Conservation (phyloP, 805 yeast species). For the Kazachstania viticola region DNA sequence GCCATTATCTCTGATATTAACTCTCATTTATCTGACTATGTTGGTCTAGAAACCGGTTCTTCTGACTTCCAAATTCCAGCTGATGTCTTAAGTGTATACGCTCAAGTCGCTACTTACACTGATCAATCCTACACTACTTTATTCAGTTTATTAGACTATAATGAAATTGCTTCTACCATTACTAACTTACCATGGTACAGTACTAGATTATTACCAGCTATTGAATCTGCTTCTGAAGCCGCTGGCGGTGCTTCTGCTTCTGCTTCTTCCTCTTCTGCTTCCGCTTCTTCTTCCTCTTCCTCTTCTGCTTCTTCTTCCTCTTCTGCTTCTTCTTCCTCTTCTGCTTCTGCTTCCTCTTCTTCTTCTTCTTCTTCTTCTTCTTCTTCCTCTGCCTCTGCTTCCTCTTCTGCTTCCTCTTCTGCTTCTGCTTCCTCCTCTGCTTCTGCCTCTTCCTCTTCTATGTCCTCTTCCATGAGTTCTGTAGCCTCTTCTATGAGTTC, state of each 20-base stretch:
- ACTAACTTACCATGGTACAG: constrained; percentile 27
- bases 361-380: constrained; percentile 3
- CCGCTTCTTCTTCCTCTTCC: constrained; percentile 1
- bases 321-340: constrained; percentile 1
- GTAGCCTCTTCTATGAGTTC: constrained; percentile 1
- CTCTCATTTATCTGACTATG: constrained; percentile 7
- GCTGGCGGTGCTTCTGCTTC: constrained; percentile 2
- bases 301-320: constrained; percentile 2
- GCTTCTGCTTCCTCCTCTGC: constrained; percentile 1
- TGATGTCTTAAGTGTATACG: constrained; percentile 19
- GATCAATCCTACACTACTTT: constrained; percentile 27
- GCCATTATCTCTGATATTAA: constrained; percentile 10
- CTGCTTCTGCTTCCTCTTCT: constrained; percentile 4
- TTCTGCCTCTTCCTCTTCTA: constrained; percentile 1
- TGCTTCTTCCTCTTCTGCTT: neutral
- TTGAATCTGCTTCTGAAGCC: constrained; percentile 4
- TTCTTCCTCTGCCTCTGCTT: constrained; percentile 2
- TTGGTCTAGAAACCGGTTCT: constrained; percentile 5
- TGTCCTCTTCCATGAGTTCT: constrained; percentile 1
- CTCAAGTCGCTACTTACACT: constrained; percentile 23
- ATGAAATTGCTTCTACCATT: constrained; percentile 18
- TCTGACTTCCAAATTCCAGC: constrained; percentile 19
- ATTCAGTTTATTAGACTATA: constrained; percentile 17
- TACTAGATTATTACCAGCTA: constrained; percentile 14
- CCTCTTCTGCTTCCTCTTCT: constrained; percentile 2